Percentiles rank a stretch among this genome's conserved stretches.
Evolutionary conservation across 2,329 filamentous ascomycete genomes (phyloP).

Genomic region (Alternaria triticina): DNA sequence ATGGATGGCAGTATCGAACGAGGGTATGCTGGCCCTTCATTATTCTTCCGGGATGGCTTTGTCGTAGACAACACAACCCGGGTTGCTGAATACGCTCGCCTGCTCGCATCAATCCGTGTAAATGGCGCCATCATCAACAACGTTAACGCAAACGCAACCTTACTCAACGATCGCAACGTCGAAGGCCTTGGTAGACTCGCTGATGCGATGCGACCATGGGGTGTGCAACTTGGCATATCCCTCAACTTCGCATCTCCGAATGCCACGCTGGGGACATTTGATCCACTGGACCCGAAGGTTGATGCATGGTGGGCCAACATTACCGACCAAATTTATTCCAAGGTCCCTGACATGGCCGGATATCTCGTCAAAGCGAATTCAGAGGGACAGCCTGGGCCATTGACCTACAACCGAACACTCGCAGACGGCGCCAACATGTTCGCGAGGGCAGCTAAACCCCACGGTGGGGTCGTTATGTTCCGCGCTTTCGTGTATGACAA

Average conservation of each 20-base stretch:
- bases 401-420: slow-evolving; percentile 73
- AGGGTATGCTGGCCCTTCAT: slow-evolving; percentile 71
- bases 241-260: slow-evolving; percentile 72
- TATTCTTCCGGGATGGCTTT: slow-evolving; percentile 68
- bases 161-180: slow-evolving; percentile 64
- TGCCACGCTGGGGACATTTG: slow-evolving; percentile 62
- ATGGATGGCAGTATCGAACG: slow-evolving; percentile 71
- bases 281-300: slow-evolving; percentile 67
- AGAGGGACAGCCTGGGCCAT: slow-evolving; percentile 72
- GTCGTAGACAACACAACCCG: slow-evolving; percentile 66
- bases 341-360: slow-evolving; percentile 71
- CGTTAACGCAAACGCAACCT: slow-evolving; percentile 69
- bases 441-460: slow-evolving; percentile 85
- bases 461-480: slow-evolving; percentile 83
- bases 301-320: slow-evolving; percentile 68
- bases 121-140: slow-evolving; percentile 75
- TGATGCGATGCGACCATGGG: slow-evolving; percentile 70
- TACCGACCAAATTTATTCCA: slow-evolving; percentile 64
- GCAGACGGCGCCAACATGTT: slow-evolving; percentile 73
- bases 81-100: slow-evolving; percentile 67
- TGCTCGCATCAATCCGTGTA: slow-evolving; percentile 69
- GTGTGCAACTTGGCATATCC: slow-evolving; percentile 69
- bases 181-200: slow-evolving; percentile 68
- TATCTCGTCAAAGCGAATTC: slow-evolving; percentile 76
- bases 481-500: slow-evolving; percentile 74